Evolutionary conservation across 202 grass and related monocot genomes (phyloP).

Genomic region (Brachypodium distachyon): DNA sequence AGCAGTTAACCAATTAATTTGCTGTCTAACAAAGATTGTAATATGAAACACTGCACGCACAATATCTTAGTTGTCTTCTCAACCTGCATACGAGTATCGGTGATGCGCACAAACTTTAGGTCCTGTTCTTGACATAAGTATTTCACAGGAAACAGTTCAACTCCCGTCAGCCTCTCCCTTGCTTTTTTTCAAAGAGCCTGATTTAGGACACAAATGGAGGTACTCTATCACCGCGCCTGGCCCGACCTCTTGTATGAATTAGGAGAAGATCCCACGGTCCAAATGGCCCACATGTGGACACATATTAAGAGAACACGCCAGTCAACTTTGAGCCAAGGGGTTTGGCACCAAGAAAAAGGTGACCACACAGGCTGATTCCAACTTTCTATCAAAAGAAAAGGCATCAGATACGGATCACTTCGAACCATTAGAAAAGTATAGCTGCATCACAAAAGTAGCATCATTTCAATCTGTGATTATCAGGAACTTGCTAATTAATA

Average conservation of each 20-base stretch:
- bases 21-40: not conserved
- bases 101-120: not conserved
- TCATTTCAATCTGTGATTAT: not conserved
- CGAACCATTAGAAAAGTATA: conserved; percentile 5
- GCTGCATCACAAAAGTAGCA: not conserved
- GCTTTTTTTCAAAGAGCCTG: no score
- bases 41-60: not conserved
- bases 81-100: not conserved
- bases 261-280: not conserved
- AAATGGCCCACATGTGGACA: not conserved
- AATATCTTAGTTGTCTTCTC: not conserved
- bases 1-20: not conserved
- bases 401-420: conserved; percentile 21
- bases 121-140: not conserved
- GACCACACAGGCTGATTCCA: not conserved
- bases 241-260: not conserved
- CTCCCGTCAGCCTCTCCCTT: no score
- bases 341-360: not conserved
- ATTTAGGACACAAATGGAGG: no score
- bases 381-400: conserved; percentile 15
- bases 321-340: not conserved
- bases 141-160: not conserved
- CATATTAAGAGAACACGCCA: not conserved
- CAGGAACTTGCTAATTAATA: not conserved
- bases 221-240: no score